Evolutionary conservation across 768 basidiomycete genomes (phyloP).

Genomic region (Mycena indigotica): DNA sequence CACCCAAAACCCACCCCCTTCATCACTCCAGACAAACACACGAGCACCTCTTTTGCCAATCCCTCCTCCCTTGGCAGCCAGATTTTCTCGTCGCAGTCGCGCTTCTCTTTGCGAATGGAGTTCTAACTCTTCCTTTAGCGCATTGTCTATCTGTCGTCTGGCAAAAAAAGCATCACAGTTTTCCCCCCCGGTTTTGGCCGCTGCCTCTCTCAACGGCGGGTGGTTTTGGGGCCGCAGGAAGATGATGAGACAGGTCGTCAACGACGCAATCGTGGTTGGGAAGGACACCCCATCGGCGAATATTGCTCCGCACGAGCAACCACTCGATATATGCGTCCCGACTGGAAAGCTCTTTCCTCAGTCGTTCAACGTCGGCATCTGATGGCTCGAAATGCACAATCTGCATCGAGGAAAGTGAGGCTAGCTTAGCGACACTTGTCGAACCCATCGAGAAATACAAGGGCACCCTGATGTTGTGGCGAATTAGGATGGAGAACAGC

Average conservation of each 20-base stretch:
- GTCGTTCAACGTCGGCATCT: no score
- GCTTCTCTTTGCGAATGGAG: background rate
- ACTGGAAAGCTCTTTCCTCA: background rate
- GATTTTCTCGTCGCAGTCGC: background rate
- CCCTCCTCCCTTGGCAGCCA: background rate
- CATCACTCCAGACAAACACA: background rate
- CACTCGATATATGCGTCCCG: background rate
- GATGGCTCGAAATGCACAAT: background rate
- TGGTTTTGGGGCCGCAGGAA: background rate
- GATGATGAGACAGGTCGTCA: background rate
- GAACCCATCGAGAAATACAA: background rate
- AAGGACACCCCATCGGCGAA: background rate
- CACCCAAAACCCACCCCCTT: background rate
- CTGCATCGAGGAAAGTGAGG: background rate
- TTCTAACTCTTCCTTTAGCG: background rate
- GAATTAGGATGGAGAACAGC: background rate
- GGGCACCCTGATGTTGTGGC: background rate
- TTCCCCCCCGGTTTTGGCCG: background rate
- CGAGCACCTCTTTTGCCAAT: background rate
- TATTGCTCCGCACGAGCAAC: background rate
- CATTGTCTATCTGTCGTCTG: background rate
- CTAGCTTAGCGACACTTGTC: background rate
- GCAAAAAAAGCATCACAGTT: background rate
- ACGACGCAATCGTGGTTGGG: background rate
- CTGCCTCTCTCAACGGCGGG: background rate